Evolutionary conservation across 1,284 basidiomycete genomes (phyloP).

Genomic region (Apiotrichum montevideense): DNA sequence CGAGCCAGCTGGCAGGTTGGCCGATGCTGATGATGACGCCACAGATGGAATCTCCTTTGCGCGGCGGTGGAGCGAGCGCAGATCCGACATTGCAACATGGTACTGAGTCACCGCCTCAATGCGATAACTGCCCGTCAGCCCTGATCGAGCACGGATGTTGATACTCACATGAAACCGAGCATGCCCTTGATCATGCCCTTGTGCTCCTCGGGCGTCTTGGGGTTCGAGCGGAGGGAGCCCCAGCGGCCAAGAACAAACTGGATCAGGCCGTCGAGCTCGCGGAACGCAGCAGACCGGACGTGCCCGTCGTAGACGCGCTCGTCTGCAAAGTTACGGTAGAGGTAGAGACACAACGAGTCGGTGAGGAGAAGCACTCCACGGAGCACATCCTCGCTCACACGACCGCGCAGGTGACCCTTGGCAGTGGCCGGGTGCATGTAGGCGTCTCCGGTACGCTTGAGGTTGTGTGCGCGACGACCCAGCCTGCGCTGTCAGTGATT

Average conservation of each 20-base stretch:
- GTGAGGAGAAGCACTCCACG: conserved; percentile 47
- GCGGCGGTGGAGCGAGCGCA: conserved; percentile 25
- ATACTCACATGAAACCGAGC: conserved; percentile 43
- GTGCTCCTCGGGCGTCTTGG: conserved; percentile 13
- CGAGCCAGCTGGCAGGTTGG: not conserved
- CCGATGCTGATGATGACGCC: not conserved
- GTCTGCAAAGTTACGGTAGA: conserved; percentile 51
- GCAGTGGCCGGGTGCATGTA: conserved; percentile 23
- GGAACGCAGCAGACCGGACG: conserved; percentile 27
- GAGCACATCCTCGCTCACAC: conserved; percentile 27
- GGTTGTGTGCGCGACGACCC: conserved; percentile 27
- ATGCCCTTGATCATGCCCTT: conserved; percentile 31
- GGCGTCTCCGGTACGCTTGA: conserved; percentile 42
- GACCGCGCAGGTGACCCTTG: conserved; percentile 19
- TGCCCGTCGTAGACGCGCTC: conserved; percentile 38
- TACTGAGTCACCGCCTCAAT: conserved; percentile 41
- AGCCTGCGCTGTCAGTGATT: conserved; percentile 8
- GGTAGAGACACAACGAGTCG: conserved; percentile 50
- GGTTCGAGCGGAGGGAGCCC: conserved; percentile 22
- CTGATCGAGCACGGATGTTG: no score
- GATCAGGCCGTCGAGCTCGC: conserved; percentile 28
- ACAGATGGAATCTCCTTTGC: conserved; percentile 18
- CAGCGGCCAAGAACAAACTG: conserved; percentile 30
- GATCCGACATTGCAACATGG: conserved; percentile 30
- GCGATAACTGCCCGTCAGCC: conserved; percentile 26